phyloP scores from a whole-genome alignment of 2,329 filamentous ascomycete species.

The Ceratocystis ficicola region DNA sequence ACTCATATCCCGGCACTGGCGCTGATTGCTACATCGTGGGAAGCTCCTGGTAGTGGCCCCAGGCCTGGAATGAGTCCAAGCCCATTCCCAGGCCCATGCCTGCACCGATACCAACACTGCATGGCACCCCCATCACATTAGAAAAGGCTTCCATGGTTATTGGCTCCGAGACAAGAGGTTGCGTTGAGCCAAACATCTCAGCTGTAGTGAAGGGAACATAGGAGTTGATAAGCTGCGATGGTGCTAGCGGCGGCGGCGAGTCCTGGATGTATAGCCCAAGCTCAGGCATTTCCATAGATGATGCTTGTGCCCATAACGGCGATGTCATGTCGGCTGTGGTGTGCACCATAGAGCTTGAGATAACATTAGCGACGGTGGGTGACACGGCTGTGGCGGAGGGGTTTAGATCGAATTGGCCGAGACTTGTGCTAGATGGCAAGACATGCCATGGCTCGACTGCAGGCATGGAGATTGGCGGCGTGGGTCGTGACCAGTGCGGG shows the following conservation, averaged over 20 bases:
- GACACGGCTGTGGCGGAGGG: slow-evolving; percentile 10
- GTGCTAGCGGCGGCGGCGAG: slow-evolving; percentile 49
- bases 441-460: slow-evolving; percentile 82
- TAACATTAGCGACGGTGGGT: slow-evolving; percentile 1
- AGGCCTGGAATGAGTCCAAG: slow-evolving; percentile 38
- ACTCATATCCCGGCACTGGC: slow-evolving; percentile 33
- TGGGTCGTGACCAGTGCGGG: slow-evolving; percentile 36
- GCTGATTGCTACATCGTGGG: slow-evolving; percentile 72
- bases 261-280: slow-evolving; percentile 50
- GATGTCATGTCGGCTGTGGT: slow-evolving; percentile 15
- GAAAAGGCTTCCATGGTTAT: slow-evolving; percentile 68
- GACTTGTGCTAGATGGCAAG: slow-evolving; percentile 74
- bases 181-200: slow-evolving; percentile 67
- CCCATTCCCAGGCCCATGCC: slow-evolving; percentile 22
- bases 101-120: slow-evolving; percentile 44
- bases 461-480: slow-evolving; percentile 52
- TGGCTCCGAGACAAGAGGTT: slow-evolving; percentile 60
- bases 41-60: slow-evolving; percentile 73
- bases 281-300: slow-evolving; percentile 56
- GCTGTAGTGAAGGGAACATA: slow-evolving; percentile 53
- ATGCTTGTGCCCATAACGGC: slow-evolving; percentile 17
- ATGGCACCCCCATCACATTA: slow-evolving; percentile 75
- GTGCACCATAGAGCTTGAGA: slow-evolving; percentile 12
- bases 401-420: slow-evolving; percentile 41
- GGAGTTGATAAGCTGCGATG: slow-evolving; percentile 16